Evolutionary conservation across 2,329 filamentous ascomycete genomes (phyloP), one percentile per base, ranked within the genome.

Genomic region (Neobulgaria alba): DNA sequence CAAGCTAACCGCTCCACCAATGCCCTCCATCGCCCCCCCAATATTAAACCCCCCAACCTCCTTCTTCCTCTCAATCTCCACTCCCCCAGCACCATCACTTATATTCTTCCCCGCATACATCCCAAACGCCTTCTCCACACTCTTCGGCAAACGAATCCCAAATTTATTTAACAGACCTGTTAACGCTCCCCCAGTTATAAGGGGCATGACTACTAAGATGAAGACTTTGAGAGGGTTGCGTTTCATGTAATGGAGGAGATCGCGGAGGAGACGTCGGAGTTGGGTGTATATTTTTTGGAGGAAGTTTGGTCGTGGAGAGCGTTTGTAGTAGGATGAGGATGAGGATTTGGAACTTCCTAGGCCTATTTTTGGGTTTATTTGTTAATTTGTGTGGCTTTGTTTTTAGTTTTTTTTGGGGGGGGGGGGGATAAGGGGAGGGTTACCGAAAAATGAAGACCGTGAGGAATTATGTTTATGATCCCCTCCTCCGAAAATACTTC

Each of bases 191-290:
- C 86, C 86, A 1, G 82, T 88, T 55, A 95, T 68, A 43, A 96
- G 72, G 8, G 90, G 90, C 74, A 95, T 78, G 55, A 95, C 74
- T 48, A 95, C 82, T 47, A 88, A 75, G 69, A 85, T 71, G 67
- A 95, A 85, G 35, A 94, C 85, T 66, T 93, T 93, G 58, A 87
- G 66, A 0, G 89, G 90, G 65, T 95, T 82, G 29, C 78, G 73
- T 59, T 85, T 82, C 55, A 85, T 83, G 65, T 90, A 94, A 60
- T 81, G 76, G 60, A 82, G 71, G 7, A 95, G 77, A 59, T 94
- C 81, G 56, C 83, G 82, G 42, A 95, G 67, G 47, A 95, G 75
- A 32, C 82, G 79, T 58, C 82, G 82, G 46, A 95, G 75, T 56
- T 86, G 82, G 62, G 77, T 75, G 61, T 86, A 73, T 34, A 87